Percentiles rank a stretch among this genome's conserved stretches.
Evolutionary conservation across 2,329 filamentous ascomycete genomes (phyloP).

Genomic region (Emergomyces orientalis): DNA sequence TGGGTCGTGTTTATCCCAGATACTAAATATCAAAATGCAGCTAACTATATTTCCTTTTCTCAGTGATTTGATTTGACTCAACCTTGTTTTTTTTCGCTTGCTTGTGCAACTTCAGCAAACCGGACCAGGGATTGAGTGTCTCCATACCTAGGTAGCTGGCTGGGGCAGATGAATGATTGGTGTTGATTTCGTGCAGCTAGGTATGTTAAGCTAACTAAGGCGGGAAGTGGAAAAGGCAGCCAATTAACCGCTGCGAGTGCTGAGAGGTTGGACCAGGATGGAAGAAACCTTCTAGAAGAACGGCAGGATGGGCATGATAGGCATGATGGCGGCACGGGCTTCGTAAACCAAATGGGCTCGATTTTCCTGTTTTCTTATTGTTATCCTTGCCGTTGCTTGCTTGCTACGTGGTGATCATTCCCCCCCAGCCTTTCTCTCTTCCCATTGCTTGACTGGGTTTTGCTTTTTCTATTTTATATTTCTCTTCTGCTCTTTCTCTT

Average conservation of each 20-base stretch:
- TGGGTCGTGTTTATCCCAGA: too few relatives aligned
- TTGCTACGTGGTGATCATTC: background rate
- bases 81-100: too few relatives aligned
- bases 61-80: too few relatives aligned
- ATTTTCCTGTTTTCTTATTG: background rate
- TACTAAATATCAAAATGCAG: too few relatives aligned
- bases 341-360: background rate
- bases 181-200: background rate
- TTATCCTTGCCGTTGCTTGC: background rate
- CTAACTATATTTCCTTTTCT: too few relatives aligned
- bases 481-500: background rate
- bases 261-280: background rate
- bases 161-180: background rate
- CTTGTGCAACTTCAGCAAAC: too few relatives aligned
- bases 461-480: too few relatives aligned
- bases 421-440: too few relatives aligned
- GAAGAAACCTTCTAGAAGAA: slow-evolving; percentile 1
- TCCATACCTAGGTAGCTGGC: background rate
- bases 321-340: too few relatives aligned
- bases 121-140: too few relatives aligned
- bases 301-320: background rate
- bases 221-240: background rate
- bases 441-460: too few relatives aligned
- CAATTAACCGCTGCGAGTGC: background rate
- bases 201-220: background rate